phyloP scores from a whole-genome alignment of 129 eudicot genomes.

The Lactuca saligna region DNA sequence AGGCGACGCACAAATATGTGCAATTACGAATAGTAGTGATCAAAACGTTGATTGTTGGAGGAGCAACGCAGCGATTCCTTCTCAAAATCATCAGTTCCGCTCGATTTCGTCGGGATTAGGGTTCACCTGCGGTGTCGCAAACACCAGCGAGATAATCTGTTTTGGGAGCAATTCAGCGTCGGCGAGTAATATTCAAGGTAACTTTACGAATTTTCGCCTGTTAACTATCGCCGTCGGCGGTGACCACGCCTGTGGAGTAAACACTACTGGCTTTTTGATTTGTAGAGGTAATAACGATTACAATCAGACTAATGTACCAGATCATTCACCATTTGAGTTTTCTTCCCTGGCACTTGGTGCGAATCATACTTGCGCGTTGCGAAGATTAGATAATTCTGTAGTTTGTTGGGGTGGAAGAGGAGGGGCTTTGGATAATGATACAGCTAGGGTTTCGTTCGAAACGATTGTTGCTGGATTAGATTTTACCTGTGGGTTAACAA shows the following conservation, averaged over 20 bases:
- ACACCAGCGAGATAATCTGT: constrained; percentile 29
- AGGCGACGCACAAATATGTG: constrained; percentile 44
- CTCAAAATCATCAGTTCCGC: constrained; percentile 10
- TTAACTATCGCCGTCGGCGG: constrained; percentile 46
- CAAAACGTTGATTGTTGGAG: constrained; percentile 43
- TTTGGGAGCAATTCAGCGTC: constrained; percentile 38
- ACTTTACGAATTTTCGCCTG: constrained; percentile 36
- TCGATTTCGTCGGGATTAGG: constrained; percentile 48
- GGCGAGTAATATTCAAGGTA: constrained; percentile 32
- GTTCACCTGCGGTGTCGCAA: constrained; percentile 44
- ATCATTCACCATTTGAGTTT: constrained; percentile 34
- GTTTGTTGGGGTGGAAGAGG: constrained; percentile 53
- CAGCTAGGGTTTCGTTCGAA: constrained; percentile 40
- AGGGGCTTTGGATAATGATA: constrained; percentile 1
- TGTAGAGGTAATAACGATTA: constrained; percentile 45
- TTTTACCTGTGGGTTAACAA: constrained; percentile 50
- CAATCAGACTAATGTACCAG: constrained; percentile 48
- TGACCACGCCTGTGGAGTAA: constrained; percentile 53
- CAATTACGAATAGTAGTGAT: constrained; percentile 28
- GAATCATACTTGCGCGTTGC: constrained; percentile 47
- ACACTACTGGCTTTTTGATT: constrained; percentile 37
- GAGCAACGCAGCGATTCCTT: neutral
- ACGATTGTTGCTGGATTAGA: constrained; percentile 46
- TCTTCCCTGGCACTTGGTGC: constrained; percentile 46
- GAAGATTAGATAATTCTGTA: constrained; percentile 34